phyloP scores from a whole-genome alignment of 208 protist species.

The Wallacemonas sp. region DNA sequence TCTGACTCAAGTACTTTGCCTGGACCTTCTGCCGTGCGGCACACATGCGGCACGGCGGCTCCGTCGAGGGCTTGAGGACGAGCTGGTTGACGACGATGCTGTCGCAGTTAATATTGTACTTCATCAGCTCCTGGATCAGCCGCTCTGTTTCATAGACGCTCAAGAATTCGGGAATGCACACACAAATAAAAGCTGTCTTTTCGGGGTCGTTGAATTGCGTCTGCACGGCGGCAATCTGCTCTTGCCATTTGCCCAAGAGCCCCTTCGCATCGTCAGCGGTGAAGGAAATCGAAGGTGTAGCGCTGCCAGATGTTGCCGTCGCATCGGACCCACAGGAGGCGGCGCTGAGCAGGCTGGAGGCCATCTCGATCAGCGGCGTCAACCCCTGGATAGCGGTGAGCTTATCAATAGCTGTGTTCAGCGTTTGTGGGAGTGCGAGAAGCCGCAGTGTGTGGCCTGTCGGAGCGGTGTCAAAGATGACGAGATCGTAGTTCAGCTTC shows the following conservation, averaged over 20 bases:
- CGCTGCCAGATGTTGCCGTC: not conserved
- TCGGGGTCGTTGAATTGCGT: constrained; percentile 60
- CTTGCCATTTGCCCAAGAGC: constrained; percentile 35
- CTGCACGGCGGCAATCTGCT: constrained; percentile 53
- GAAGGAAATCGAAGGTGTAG: not conserved
- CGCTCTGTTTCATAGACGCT: constrained; percentile 99
- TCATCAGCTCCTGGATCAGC: constrained; percentile 96
- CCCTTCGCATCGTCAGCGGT: constrained; percentile 22
- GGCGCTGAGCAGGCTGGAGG: constrained; percentile 25
- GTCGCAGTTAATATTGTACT: constrained; percentile 95
- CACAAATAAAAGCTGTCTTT: constrained; percentile 97
- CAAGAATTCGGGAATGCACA: constrained; percentile 99
- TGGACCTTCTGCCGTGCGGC: constrained; percentile 91
- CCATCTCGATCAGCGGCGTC: constrained; percentile 39
- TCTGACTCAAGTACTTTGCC: constrained; percentile 95
- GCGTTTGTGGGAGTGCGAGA: constrained; percentile 87
- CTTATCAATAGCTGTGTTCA: constrained; percentile 53
- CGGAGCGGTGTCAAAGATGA: constrained; percentile 99
- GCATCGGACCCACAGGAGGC: not conserved
- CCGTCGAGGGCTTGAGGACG: constrained; percentile 52
- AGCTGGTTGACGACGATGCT: constrained; percentile 98
- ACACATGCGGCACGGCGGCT: constrained; percentile 86
- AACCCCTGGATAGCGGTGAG: constrained; percentile 51
- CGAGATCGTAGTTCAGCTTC: constrained; percentile 87
- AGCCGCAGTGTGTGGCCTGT: constrained; percentile 98